phyloP scores from a whole-genome alignment of 2,329 filamentous ascomycete genomes.

The Epichloe glyceriae region DNA sequence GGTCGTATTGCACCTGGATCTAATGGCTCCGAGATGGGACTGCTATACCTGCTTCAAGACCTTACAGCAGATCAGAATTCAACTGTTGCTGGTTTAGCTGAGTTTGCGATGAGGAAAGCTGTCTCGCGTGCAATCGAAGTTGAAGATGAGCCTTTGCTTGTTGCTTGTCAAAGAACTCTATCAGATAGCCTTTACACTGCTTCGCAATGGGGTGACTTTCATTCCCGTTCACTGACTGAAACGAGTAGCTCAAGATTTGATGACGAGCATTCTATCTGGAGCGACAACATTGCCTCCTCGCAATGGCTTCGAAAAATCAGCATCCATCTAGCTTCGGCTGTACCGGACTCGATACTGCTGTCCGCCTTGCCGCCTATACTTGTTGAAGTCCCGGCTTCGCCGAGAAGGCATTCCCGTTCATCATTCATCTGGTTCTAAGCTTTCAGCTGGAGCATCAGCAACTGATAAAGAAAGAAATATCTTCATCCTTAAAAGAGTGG shows the following conservation, averaged over 20 bases:
- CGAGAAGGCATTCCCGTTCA: slow-evolving; percentile 63
- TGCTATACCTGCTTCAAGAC: slow-evolving; percentile 49
- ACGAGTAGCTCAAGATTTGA: neutral
- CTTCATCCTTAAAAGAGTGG: slow-evolving; percentile 50
- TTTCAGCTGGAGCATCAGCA: slow-evolving; percentile 52
- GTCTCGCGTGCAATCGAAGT: slow-evolving; percentile 38
- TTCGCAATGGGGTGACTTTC: slow-evolving; percentile 44
- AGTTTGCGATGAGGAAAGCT: slow-evolving; percentile 43
- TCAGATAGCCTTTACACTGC: slow-evolving; percentile 37
- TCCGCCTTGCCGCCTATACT: slow-evolving; percentile 56
- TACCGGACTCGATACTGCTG: slow-evolving; percentile 53
- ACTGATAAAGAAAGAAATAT: slow-evolving; percentile 48
- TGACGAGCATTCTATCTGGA: slow-evolving; percentile 17
- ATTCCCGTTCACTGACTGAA: slow-evolving; percentile 40
- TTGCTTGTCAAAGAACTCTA: slow-evolving; percentile 39
- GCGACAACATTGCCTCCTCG: slow-evolving; percentile 27
- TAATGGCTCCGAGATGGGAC: slow-evolving; percentile 47
- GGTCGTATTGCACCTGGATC: slow-evolving; percentile 31
- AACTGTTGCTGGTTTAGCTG: slow-evolving; percentile 43
- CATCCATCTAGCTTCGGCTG: slow-evolving; percentile 45
- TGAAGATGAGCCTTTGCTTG: slow-evolving; percentile 33
- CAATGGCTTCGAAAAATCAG: slow-evolving; percentile 52
- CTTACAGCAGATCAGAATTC: slow-evolving; percentile 47
- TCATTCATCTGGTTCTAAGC: slow-evolving; percentile 69
- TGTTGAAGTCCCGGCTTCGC: slow-evolving; percentile 54